Percentiles rank a stretch among this genome's conserved stretches.
These are phyloP conservation scores for Aspergillus brasiliensis DNA, from an alignment of 2,329 filamentous ascomycete genomes.

Conservation along the genomic window DNA sequence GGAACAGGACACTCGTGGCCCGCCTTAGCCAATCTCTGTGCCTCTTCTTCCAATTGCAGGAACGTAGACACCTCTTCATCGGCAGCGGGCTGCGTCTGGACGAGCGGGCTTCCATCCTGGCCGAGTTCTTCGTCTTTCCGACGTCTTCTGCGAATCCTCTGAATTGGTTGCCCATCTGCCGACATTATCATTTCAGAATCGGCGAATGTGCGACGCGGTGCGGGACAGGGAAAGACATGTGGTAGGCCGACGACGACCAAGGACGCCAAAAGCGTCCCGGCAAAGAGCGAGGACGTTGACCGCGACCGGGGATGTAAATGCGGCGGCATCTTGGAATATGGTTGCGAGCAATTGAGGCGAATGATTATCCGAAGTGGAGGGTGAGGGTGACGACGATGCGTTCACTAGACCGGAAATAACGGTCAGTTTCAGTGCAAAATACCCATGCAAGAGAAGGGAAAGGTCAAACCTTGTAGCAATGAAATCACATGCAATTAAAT, in stretches of 20 bases:
- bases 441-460: background rate
- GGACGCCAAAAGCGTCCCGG: constrained; percentile 83
- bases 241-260: constrained; percentile 92
- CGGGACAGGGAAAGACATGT: constrained; percentile 88
- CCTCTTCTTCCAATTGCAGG: constrained; percentile 45
- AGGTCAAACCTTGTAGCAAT: constrained; percentile 1
- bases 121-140: constrained; percentile 34
- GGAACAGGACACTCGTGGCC: constrained; percentile 86
- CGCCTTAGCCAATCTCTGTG: constrained; percentile 43
- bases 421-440: background rate
- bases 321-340: constrained; percentile 65
- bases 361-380: background rate
- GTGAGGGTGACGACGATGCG: background rate
- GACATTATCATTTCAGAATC: constrained; percentile 60
- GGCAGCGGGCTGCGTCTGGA: constrained; percentile 20
- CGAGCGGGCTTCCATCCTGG: constrained; percentile 17
- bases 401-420: background rate
- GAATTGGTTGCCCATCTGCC: constrained; percentile 47
- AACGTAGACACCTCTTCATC: constrained; percentile 50
- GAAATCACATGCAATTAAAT: background rate
- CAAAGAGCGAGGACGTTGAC: constrained; percentile 92
- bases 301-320: constrained; percentile 90
- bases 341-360: background rate
- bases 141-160: constrained; percentile 38
- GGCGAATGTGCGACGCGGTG: constrained; percentile 72